A percentile compares a stretch with the other conserved stretches of the same genome.
Evolutionary conservation across 1,139 yeast species (phyloP).

Genomic region (Pichia norvegensis): DNA sequence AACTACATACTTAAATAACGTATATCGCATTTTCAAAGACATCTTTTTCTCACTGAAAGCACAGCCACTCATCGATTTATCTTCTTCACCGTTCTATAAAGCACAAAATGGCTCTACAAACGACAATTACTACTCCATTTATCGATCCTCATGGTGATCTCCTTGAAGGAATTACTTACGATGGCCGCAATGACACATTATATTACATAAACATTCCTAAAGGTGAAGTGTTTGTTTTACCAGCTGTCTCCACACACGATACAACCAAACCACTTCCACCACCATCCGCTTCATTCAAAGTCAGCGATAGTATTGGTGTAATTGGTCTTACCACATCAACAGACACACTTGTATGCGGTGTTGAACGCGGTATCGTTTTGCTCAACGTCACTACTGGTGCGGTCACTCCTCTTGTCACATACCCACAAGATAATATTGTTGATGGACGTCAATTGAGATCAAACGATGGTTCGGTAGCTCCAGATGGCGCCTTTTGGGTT

Average conservation of each 20-base stretch:
- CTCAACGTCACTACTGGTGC: slow-evolving; percentile 38
- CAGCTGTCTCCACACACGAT: not conserved
- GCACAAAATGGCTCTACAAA: not conserved
- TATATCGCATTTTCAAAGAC: not conserved
- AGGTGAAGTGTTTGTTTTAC: slow-evolving; percentile 27
- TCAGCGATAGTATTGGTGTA: slow-evolving; percentile 48
- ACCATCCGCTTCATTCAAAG: slow-evolving; percentile 18
- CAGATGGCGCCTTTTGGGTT: slow-evolving; percentile 61
- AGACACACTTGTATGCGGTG: slow-evolving; percentile 42
- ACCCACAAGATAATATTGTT: slow-evolving; percentile 31
- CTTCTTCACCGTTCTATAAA: not conserved
- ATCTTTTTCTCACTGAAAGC: not conserved
- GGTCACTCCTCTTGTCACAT: slow-evolving; percentile 39
- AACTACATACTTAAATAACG: no score
- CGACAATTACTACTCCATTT: slow-evolving; percentile 24
- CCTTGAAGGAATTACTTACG: slow-evolving; percentile 62
- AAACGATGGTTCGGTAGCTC: slow-evolving; percentile 67
- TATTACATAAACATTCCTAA: slow-evolving; percentile 64
- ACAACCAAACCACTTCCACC: slow-evolving; percentile 1
- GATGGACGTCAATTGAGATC: slow-evolving; percentile 42
- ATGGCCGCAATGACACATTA: slow-evolving; percentile 46
- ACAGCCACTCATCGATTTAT: not conserved
- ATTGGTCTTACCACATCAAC: slow-evolving; percentile 47
- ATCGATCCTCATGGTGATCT: slow-evolving; percentile 42
- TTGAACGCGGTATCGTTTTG: slow-evolving; percentile 48